Percentiles rank a stretch among this genome's conserved stretches.
Evolutionary conservation across 192 early-diverging fungal species (phyloP).

Genomic region (Gaertneriomyces semiglobifer): DNA sequence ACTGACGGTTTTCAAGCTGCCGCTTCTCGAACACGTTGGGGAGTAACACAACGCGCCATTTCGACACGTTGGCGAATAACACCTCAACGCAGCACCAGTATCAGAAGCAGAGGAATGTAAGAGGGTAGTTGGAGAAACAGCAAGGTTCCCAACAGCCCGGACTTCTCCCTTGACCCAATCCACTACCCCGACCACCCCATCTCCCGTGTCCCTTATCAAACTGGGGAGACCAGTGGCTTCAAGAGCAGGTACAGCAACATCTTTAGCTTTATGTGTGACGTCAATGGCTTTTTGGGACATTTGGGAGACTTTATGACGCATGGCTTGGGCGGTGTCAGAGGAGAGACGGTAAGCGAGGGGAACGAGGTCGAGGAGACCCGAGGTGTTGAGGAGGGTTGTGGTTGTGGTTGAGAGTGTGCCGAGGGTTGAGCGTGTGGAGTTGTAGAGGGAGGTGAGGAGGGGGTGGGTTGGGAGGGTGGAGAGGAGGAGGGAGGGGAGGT

Average conservation of each 20-base stretch:
- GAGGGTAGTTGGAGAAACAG: conserved; percentile 32
- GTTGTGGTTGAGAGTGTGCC: conserved; percentile 43
- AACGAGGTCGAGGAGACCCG: conserved; percentile 43
- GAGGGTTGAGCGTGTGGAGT: conserved; percentile 35
- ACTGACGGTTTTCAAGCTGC: conserved; percentile 18
- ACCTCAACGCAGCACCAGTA: conserved; percentile 40
- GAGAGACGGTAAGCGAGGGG: conserved; percentile 40
- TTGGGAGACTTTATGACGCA: conserved; percentile 4
- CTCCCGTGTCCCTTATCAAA: conserved; percentile 6
- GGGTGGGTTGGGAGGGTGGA: too few species aligned
- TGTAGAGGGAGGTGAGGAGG: too few species aligned
- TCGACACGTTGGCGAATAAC: conserved; percentile 44
- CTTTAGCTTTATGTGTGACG: background rate
- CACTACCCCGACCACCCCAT: background rate
- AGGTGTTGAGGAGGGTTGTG: conserved; percentile 40
- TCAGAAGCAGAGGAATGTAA: too few species aligned
- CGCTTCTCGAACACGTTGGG: conserved; percentile 46
- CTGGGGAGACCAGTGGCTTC: conserved; percentile 29
- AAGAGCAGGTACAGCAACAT: conserved; percentile 13
- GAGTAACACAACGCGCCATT: conserved; percentile 45
- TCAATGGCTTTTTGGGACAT: background rate
- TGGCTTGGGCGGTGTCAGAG: conserved; percentile 24
- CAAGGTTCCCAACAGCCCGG: conserved; percentile 9
- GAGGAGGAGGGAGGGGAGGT: too few species aligned
- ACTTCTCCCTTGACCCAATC: conserved; percentile 20